Conservation (phyloP, 75 land plant species). For the Pinus tabuliformis region DNA sequence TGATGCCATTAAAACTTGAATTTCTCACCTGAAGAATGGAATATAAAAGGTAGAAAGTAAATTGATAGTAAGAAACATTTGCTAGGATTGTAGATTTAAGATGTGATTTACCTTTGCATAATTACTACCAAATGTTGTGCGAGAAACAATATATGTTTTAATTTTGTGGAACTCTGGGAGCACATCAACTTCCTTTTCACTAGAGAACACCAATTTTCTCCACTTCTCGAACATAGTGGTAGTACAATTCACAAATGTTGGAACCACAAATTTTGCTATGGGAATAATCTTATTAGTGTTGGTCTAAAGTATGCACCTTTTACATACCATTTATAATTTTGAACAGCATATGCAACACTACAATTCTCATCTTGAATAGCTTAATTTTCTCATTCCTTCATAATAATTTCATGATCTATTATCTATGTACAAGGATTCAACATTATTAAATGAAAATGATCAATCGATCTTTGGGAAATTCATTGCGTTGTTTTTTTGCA, state of each 20-base stretch:
- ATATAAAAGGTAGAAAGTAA: slow-evolving; percentile 24
- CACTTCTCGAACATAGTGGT: slow-evolving; percentile 23
- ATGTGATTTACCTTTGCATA: slow-evolving; percentile 19
- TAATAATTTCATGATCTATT: no score
- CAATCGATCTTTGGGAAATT: no score
- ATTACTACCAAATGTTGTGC: slow-evolving; percentile 28
- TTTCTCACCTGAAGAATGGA: slow-evolving; percentile 46
- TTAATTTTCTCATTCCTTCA: no score
- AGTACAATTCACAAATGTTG: slow-evolving; percentile 15
- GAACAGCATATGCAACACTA: no score
- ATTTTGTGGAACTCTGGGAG: neutral
- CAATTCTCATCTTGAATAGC: no score
- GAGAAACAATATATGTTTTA: slow-evolving; percentile 13
- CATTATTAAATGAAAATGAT: no score
- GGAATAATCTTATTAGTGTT: no score
- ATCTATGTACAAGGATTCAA: no score
- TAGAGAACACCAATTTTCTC: neutral
- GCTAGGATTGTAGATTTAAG: slow-evolving; percentile 12
- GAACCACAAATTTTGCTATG: slow-evolving; percentile 17
- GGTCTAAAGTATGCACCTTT: no score
- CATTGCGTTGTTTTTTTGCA: no score
- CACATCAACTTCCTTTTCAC: slow-evolving; percentile 4
- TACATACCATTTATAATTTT: no score
- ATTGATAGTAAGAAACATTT: slow-evolving; percentile 9
- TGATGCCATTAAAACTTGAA: neutral